phyloP scores from a whole-genome alignment of 345 rosid genomes.

The Eucalyptus cloeziana region DNA sequence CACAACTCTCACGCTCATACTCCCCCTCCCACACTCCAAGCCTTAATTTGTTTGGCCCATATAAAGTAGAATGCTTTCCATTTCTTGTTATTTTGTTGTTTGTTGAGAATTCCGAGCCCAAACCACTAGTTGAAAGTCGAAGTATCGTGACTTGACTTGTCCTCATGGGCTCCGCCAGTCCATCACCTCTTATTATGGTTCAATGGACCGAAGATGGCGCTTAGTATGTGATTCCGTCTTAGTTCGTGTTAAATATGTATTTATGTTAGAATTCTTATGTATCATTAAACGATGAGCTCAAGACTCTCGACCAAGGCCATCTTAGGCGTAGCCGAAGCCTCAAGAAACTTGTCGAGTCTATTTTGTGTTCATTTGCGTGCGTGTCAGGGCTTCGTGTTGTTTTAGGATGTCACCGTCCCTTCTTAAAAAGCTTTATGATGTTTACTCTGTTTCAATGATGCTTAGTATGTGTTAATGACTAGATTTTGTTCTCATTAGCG shows the following conservation, averaged over 20 bases:
- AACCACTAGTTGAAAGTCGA: neutral
- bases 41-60: neutral
- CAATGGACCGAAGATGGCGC: neutral
- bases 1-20: no score
- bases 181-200: neutral
- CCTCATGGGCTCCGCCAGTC: neutral
- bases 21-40: neutral
- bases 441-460: neutral
- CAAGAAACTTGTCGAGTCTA: neutral
- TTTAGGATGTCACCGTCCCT: neutral
- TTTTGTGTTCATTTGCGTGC: neutral
- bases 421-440: neutral
- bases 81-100: neutral
- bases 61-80: neutral
- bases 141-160: neutral
- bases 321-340: neutral
- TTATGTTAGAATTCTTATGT: neutral
- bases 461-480: neutral
- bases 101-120: neutral
- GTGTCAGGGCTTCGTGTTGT: neutral
- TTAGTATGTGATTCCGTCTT: neutral
- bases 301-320: neutral
- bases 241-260: neutral
- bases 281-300: neutral
- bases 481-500: neutral